Base-by-base conservation (phyloP, 495 filamentous ascomycete species). In the Aspergillus biplanus region DNA sequence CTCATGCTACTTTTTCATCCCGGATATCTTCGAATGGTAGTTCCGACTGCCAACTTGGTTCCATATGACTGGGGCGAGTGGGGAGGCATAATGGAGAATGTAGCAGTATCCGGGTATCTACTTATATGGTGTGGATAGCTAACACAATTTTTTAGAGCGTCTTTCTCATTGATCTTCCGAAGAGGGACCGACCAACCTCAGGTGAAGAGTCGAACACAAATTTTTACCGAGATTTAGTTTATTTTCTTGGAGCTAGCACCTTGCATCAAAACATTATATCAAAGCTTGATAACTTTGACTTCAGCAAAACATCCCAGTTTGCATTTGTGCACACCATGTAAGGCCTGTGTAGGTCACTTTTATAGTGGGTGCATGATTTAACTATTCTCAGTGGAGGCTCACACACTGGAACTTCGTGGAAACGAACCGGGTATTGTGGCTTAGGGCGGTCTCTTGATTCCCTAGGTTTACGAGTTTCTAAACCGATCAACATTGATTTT, bases 161-260 rank as follows among this genome's bases (percentile, higher is more conserved):
- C 4, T 97, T 96, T 65, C 71, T 97, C 6, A 91, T 97, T 62
- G 93, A 97, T 69, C 83, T 97, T 9, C 93, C 93, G 0, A 82
- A 83, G 31, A 77, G 83, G 11, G 59, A 73, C 7, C 64, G 73
- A 4, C 60, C 75, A 31, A 33, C 67, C 33, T 61, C 63, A 9
- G 54, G 63, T 1, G 64, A 68, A 5, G 67, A 75, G 3, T 60
- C 81, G 0, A 75, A 86, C 31, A 86, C 88, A 0, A 56, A 67
- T 4, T 97, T 97, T 70, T 87, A 84, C 37, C 75, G 86, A 49
- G 89, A 94, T 13, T 75, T 97, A 13, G 68, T 84, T 4, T 83
- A 87, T 66, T 97, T 95, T 63, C 78, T 94, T 4, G 75, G 80
- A 33, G 87, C 90, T 4, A 86, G 86, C 69, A 86, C 85, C 4